These are phyloP conservation scores for Fraxinus anomala DNA, from an alignment of 257 asterid species.

Conservation along the genomic window DNA sequence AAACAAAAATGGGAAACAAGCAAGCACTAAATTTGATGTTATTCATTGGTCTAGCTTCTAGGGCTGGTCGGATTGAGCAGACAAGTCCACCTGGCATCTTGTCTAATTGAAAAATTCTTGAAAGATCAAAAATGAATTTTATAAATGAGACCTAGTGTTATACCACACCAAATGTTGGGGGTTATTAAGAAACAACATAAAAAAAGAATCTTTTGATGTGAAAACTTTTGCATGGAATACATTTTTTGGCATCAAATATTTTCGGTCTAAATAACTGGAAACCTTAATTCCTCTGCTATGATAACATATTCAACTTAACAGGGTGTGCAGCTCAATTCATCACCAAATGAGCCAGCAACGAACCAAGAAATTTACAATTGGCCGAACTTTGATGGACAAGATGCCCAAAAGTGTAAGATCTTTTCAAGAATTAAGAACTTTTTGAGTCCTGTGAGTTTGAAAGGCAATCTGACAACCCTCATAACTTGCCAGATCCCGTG, in stretches of 20 bases:
- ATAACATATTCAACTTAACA: conserved; percentile 9
- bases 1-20: too few species aligned
- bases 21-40: neutral
- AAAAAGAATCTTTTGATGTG: neutral
- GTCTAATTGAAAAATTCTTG: neutral
- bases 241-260: neutral
- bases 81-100: neutral
- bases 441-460: conserved; percentile 19
- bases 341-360: conserved; percentile 19
- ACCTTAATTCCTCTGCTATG: neutral
- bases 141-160: neutral
- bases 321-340: conserved; percentile 30
- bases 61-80: neutral
- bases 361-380: conserved; percentile 29
- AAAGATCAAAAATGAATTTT: neutral
- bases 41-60: neutral
- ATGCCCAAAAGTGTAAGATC: conserved; percentile 50
- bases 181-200: neutral
- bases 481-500: conserved; percentile 47
- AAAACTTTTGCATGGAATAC: neutral
- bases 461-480: conserved; percentile 26
- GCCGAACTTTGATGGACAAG: conserved; percentile 35
- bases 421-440: conserved; percentile 4
- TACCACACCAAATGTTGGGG: neutral
- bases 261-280: neutral